A percentile compares a stretch with the other conserved stretches of the same genome.
These are phyloP conservation scores for Acacia concinna DNA, from an alignment of 331 rosid species.

Conservation along the genomic window DNA sequence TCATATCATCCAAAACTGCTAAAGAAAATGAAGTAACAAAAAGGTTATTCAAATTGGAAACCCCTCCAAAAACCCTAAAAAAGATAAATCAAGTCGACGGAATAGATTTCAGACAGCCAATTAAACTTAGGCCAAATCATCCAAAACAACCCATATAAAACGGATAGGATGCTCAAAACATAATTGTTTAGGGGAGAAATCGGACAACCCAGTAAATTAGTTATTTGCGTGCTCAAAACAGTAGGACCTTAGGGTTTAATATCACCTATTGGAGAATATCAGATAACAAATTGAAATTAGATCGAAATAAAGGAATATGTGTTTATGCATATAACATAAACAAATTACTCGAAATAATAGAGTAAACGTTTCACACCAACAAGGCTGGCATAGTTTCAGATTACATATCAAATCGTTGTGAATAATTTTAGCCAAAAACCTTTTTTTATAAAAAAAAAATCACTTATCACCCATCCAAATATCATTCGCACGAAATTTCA, in stretches of 20 bases:
- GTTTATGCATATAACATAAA: neutral
- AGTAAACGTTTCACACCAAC: neutral
- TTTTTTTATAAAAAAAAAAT: neutral
- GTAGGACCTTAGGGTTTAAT: neutral
- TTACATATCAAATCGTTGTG: neutral
- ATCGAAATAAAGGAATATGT: neutral
- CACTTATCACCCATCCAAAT: neutral
- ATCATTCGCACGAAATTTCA: neutral
- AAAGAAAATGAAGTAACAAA: neutral
- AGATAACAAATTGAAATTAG: neutral
- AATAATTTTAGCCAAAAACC: neutral
- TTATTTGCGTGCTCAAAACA: neutral
- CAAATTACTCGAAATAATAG: neutral
- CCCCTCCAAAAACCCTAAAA: slow-evolving; percentile 31
- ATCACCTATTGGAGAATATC: neutral
- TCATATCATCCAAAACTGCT: neutral
- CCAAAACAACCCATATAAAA: neutral
- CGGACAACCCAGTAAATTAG: neutral
- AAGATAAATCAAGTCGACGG: neutral
- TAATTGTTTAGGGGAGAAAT: neutral
- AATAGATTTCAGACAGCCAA: slow-evolving; percentile 21
- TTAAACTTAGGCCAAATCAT: neutral
- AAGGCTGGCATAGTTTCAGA: neutral
- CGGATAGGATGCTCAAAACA: neutral
- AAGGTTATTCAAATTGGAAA: neutral